Conservation (phyloP, 1,284 basidiomycete species). For the Boletus holoroseus region DNA sequence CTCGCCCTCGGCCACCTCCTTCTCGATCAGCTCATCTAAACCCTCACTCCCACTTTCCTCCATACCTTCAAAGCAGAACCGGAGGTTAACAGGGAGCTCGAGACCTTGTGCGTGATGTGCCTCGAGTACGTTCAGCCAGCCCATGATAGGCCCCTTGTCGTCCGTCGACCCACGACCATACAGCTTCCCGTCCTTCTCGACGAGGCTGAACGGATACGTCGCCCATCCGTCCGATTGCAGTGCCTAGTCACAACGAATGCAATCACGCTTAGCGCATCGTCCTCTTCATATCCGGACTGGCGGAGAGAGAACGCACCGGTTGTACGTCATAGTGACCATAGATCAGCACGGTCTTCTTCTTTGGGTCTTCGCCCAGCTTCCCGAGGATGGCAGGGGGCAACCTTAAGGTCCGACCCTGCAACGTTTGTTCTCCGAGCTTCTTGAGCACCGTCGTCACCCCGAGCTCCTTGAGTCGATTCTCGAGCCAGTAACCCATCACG, state of each 20-base stretch:
- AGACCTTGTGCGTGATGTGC: constrained; percentile 73
- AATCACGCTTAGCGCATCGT: background rate
- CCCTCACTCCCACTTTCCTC: constrained; percentile 95
- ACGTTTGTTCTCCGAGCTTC: constrained; percentile 75
- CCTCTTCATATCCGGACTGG: background rate
- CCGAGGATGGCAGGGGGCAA: constrained; percentile 90
- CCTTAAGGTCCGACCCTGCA: constrained; percentile 74
- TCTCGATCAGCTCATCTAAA: constrained; percentile 83
- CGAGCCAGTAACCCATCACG: constrained; percentile 79
- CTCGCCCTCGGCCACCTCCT: constrained; percentile 66
- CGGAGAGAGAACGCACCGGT: constrained; percentile 46
- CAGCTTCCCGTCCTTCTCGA: constrained; percentile 62
- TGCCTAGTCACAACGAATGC: constrained; percentile 38
- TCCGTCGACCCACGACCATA: constrained; percentile 90
- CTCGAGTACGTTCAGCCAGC: constrained; percentile 94
- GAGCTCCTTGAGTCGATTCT: constrained; percentile 63
- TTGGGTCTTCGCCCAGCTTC: constrained; percentile 74
- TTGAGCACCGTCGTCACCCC: constrained; percentile 72
- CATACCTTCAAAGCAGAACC: constrained; percentile 98
- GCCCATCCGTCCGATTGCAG: constrained; percentile 84
- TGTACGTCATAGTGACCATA: constrained; percentile 92
- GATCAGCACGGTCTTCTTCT: constrained; percentile 87
- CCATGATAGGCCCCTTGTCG: constrained; percentile 90
- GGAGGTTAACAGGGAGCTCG: constrained; percentile 89
- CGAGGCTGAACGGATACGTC: constrained; percentile 85